Evolutionary conservation across 2,329 filamentous ascomycete species (phyloP).

Genomic region (Stemphylium lycopersici): DNA sequence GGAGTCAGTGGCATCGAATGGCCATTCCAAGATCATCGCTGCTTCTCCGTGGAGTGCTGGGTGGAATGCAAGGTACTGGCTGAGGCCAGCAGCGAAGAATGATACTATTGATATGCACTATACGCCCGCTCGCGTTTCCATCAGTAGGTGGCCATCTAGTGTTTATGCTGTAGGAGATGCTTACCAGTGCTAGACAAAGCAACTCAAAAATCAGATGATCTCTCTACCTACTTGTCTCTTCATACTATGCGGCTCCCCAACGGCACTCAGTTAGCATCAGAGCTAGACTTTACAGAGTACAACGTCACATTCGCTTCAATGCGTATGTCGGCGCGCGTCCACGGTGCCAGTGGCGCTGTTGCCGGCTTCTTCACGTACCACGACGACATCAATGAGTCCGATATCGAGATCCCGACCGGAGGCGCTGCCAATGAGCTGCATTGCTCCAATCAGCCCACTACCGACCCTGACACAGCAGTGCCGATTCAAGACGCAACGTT

Average conservation of each 20-base stretch:
- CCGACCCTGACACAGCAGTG: slow-evolving; percentile 5
- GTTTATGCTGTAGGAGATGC: not conserved
- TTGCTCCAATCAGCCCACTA: slow-evolving; percentile 18
- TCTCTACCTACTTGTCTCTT: slow-evolving; percentile 7
- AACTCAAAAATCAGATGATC: not conserved
- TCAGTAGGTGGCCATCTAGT: slow-evolving; percentile 3
- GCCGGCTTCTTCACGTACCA: slow-evolving; percentile 22
- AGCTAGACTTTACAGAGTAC: slow-evolving; percentile 16
- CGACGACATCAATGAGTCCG: slow-evolving; percentile 17
- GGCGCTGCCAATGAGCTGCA: not conserved
- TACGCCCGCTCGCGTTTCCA: slow-evolving; percentile 7
- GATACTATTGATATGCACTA: slow-evolving; percentile 12
- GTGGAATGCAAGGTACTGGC: slow-evolving; percentile 14
- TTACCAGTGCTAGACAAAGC: not conserved
- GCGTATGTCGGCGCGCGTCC: slow-evolving; percentile 14
- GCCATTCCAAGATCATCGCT: slow-evolving; percentile 6
- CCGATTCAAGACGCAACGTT: slow-evolving; percentile 16
- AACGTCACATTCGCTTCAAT: slow-evolving; percentile 18
- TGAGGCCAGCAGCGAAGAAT: not conserved
- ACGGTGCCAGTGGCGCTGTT: slow-evolving; percentile 14
- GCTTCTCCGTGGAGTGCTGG: slow-evolving; percentile 14
- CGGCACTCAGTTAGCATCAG: slow-evolving; percentile 10
- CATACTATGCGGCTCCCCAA: slow-evolving; percentile 9
- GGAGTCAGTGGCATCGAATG: not conserved
- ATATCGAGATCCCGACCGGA: slow-evolving; percentile 20